Percentiles rank a stretch among this genome's conserved stretches.
Evolutionary conservation across 1,284 basidiomycete species (phyloP).

Genomic region (Apiotrichum brassicae): DNA sequence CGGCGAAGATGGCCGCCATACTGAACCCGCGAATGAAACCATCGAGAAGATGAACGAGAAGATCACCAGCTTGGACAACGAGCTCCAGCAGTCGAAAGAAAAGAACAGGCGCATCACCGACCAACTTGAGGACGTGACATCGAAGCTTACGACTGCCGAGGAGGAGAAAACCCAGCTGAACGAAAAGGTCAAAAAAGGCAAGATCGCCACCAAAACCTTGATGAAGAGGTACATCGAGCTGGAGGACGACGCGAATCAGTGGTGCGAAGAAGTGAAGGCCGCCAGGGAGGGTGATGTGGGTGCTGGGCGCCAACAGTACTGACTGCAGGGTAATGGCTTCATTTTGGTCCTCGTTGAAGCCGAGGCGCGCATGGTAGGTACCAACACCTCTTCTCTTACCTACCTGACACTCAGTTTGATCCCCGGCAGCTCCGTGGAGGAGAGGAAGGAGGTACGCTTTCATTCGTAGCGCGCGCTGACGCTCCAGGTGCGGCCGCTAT

Average conservation of each 20-base stretch:
- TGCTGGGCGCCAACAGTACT: neutral
- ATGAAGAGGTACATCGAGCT: neutral
- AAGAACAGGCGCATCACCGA: neutral
- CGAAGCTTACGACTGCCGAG: neutral
- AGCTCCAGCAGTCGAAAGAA: neutral
- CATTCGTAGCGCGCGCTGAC: neutral
- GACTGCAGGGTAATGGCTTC: constrained; percentile 2
- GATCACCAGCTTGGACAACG: no score
- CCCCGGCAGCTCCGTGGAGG: constrained; percentile 12
- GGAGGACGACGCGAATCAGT: constrained; percentile 27
- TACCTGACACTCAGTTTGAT: constrained; percentile 17
- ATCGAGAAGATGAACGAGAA: no score
- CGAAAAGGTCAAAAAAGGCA: constrained; percentile 37
- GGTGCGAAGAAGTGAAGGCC: constrained; percentile 2
- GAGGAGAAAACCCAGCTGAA: constrained; percentile 35
- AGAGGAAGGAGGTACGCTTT: constrained; percentile 16
- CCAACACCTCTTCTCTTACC: neutral
- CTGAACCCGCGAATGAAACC: no score
- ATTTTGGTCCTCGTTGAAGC: constrained; percentile 23
- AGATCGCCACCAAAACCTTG: neutral
- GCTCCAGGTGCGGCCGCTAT: neutral
- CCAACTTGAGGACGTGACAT: neutral
- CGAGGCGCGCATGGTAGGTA: constrained; percentile 23
- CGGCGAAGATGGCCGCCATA: no score
- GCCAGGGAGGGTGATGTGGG: neutral